Conservation (phyloP, 805 yeast genomes). For the Nakazawaea peltata region DNA sequence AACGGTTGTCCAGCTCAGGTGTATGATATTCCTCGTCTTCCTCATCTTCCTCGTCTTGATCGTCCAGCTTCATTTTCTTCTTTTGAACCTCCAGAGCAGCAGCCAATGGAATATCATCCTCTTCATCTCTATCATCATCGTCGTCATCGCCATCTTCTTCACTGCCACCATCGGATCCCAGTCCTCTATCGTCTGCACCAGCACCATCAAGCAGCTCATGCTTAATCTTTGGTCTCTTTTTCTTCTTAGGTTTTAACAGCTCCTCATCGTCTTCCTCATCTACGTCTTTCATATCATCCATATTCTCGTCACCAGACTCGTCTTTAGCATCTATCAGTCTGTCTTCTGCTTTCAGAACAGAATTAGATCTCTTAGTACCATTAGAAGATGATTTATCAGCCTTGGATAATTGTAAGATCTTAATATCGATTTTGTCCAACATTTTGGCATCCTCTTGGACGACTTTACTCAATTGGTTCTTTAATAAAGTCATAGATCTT, state of each 20-base stretch:
- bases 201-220: neutral
- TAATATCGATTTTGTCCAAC: slow-evolving; percentile 16
- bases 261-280: neutral
- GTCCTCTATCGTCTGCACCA: no score
- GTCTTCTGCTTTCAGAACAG: neutral
- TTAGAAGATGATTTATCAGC: neutral
- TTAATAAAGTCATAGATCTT: slow-evolving; percentile 31
- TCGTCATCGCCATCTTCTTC: slow-evolving; percentile 4
- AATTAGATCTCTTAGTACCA: slow-evolving; percentile 1
- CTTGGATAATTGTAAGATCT: slow-evolving; percentile 1
- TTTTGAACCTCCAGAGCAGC: neutral
- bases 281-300: slow-evolving; percentile 6
- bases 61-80: neutral
- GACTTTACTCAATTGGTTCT: slow-evolving; percentile 28
- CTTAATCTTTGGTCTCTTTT: neutral
- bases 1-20: slow-evolving; percentile 48
- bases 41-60: slow-evolving; percentile 9
- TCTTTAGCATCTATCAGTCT: slow-evolving; percentile 4
- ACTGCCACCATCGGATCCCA: no score
- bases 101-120: slow-evolving; percentile 8
- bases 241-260: neutral
- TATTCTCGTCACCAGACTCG: slow-evolving; percentile 8
- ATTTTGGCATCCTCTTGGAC: slow-evolving; percentile 23
- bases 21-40: slow-evolving; percentile 28
- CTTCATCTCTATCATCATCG: slow-evolving; percentile 7